Conservation (phyloP, 768 basidiomycete species). For the Gloeostereum incarnatum region DNA sequence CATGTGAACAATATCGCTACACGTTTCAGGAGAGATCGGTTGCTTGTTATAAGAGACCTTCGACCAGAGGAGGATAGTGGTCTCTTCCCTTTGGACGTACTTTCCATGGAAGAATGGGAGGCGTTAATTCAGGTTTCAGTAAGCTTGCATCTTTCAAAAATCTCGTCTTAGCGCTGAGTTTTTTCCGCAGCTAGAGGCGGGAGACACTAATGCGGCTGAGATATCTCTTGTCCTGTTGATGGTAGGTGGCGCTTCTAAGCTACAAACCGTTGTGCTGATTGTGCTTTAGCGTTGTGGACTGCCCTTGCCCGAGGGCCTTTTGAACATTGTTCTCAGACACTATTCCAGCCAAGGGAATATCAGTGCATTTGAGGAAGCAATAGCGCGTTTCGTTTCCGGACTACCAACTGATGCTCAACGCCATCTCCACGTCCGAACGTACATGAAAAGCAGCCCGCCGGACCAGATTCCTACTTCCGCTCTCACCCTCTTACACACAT, state of each 20-base stretch:
- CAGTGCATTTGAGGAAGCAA: slow-evolving; percentile 31
- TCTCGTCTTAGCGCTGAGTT: background rate
- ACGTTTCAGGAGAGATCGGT: background rate
- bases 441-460: slow-evolving; percentile 40
- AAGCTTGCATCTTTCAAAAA: slow-evolving; percentile 12
- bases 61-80: too few species aligned
- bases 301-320: slow-evolving; percentile 25
- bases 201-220: slow-evolving; percentile 42
- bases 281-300: slow-evolving; percentile 29
- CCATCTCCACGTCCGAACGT: slow-evolving; percentile 64
- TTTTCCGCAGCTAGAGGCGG: slow-evolving; percentile 29
- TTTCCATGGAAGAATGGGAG: slow-evolving; percentile 44
- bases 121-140: slow-evolving; percentile 45
- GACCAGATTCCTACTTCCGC: slow-evolving; percentile 52
- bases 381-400: slow-evolving; percentile 28
- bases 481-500: slow-evolving; percentile 57
- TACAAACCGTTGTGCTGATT: background rate
- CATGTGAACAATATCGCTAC: background rate
- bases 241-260: slow-evolving; percentile 17
- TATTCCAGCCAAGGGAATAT: slow-evolving; percentile 40
- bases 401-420: slow-evolving; percentile 47
- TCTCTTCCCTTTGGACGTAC: slow-evolving; percentile 31
- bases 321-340: slow-evolving; percentile 38
- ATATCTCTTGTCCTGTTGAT: slow-evolving; percentile 45
- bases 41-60: too few species aligned